Base-by-base conservation (phyloP, 805 yeast genomes). In the Kurtzmaniella cleridarum region DNA sequence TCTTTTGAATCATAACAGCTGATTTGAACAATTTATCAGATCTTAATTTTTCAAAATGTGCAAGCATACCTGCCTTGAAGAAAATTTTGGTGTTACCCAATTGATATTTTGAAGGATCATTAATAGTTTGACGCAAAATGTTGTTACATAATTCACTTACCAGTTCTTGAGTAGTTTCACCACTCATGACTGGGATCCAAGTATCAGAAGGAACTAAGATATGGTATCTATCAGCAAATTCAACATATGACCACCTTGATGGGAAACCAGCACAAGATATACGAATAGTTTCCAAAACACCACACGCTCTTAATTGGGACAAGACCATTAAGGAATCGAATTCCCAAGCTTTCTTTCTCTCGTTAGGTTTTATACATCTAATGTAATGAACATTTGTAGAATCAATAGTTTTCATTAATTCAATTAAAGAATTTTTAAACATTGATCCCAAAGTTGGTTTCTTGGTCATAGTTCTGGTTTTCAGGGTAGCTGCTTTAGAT, bases 201-300 rank as follows among this genome's bases (percentile, higher is more conserved):
- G 77, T 75, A 29, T 69, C 66, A 0, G 96, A 83, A 30, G 80
- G 76, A 30, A 89, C 79, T 42, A 91, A 71, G 55, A 90, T 80
- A 55, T 88, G 91, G 59, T 89, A 91, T 54, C 96, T 78, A 46
- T 81, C 76, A 14, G 89, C 95, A 69, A 91, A 91, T 57, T 93
- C 98, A 38, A 82, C 89, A 57, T 88, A 93, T 2, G 95, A 79
- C 89, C 96, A 88, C 57, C 97, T 75, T 0, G 96, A 84, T 13
- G 98, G 98, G 75, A 90, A 91, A 30, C 98, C 98, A 36, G 96
- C 97, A 66, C 97, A 90, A 1, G 97, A 90, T 35, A 91, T 91
- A 54, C 96, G 73, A 56, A 91, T 91, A 2, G 98, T 93, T 60
- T 93, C 98, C 50, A 91, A 71, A 34, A 91, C 98, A 83, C 98